phyloP scores from a whole-genome alignment of 2,329 filamentous ascomycete genomes.

The Epichloe typhina region DNA sequence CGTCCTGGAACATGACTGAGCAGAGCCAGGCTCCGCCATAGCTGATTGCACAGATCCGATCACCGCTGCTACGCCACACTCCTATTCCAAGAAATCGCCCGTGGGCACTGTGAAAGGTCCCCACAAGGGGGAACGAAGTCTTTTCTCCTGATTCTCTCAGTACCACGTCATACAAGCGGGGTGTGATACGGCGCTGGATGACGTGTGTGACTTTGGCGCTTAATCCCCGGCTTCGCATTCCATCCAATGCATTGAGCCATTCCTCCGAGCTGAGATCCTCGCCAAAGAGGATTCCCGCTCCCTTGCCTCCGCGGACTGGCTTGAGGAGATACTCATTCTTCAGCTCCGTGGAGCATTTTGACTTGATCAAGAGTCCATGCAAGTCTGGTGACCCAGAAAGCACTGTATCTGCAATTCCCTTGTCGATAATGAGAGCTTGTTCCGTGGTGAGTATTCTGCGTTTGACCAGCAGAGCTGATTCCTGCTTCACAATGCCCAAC shows the following conservation, averaged over 20 bases:
- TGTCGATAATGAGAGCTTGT: conserved; percentile 15
- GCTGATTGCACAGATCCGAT: too few relatives aligned
- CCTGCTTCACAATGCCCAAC: conserved; percentile 24
- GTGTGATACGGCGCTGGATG: conserved; percentile 18
- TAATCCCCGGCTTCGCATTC: conserved; percentile 5
- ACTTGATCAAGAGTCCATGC: conserved; percentile 9
- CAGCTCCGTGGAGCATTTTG: conserved; percentile 4
- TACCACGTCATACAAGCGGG: conserved; percentile 17
- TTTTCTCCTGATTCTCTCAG: too few relatives aligned
- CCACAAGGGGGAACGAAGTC: too few relatives aligned
- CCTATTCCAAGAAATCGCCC: too few relatives aligned
- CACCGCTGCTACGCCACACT: too few relatives aligned
- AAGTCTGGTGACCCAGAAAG: conserved; percentile 18
- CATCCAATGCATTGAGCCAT: conserved; percentile 16
- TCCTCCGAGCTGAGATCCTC: conserved; percentile 18
- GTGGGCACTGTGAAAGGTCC: too few relatives aligned
- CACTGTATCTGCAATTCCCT: conserved; percentile 21
- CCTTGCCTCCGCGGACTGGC: conserved; percentile 23
- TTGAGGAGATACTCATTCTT: conserved; percentile 23
- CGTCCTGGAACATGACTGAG: too few relatives aligned
- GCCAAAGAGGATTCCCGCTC: conserved; percentile 26
- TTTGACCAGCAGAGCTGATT: conserved; percentile 16
- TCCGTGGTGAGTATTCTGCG: conserved; percentile 13
- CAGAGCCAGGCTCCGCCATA: too few relatives aligned
- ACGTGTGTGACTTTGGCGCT: conserved; percentile 11